Evolutionary conservation across 2,329 filamentous ascomycete genomes (phyloP).

Genomic region (Cercospora nicotianae): DNA sequence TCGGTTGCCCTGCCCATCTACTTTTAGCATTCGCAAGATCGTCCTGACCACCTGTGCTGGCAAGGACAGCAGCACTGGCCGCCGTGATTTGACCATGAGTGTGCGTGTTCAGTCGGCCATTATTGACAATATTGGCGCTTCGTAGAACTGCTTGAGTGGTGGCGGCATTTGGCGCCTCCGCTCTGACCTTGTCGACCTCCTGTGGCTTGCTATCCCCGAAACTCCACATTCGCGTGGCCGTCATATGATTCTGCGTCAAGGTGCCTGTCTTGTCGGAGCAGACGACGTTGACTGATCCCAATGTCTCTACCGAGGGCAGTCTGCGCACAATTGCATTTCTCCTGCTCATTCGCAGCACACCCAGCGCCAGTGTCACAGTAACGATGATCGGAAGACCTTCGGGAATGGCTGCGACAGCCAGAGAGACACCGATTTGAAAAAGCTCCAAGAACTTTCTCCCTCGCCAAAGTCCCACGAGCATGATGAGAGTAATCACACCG

Average conservation of each 20-base stretch:
- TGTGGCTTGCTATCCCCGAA: constrained; percentile 64
- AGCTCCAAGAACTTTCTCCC: constrained; percentile 89
- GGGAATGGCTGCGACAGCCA: constrained; percentile 93
- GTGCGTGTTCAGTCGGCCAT: constrained; percentile 72
- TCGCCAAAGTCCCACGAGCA: constrained; percentile 83
- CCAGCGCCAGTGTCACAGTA: constrained; percentile 90
- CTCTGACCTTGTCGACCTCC: constrained; percentile 57
- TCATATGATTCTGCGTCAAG: constrained; percentile 97
- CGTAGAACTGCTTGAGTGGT: constrained; percentile 79
- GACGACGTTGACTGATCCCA: constrained; percentile 99
- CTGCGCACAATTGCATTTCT: constrained; percentile 92
- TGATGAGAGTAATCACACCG: constrained; percentile 88
- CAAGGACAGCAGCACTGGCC: constrained; percentile 75
- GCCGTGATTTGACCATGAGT: constrained; percentile 59
- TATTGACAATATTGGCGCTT: constrained; percentile 95
- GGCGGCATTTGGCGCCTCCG: constrained; percentile 61
- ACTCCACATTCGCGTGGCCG: constrained; percentile 93
- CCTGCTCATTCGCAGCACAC: constrained; percentile 93
- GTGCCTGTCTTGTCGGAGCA: constrained; percentile 99
- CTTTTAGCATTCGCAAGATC: constrained; percentile 67
- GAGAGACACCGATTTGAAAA: constrained; percentile 94
- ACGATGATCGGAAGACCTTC: constrained; percentile 98
- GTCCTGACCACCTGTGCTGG: constrained; percentile 69
- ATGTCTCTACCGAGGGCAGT: constrained; percentile 93
- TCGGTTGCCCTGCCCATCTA: constrained; percentile 94